Conservation (phyloP, 441 rosid species). For the Gossypium gossypioides region DNA sequence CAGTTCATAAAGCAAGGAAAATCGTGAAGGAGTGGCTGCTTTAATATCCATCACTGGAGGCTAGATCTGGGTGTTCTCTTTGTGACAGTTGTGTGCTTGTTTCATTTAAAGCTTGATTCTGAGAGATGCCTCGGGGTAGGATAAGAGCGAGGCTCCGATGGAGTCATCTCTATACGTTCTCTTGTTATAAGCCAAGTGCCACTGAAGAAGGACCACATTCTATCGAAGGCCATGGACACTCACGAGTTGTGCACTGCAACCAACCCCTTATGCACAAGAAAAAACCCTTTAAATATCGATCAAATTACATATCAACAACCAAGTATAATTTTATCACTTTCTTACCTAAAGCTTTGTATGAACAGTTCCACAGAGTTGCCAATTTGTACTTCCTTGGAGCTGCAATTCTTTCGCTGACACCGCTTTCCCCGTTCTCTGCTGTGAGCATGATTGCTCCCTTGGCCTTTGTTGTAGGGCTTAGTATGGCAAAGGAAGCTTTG, state of each 20-base stretch:
- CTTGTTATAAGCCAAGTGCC: slow-evolving; percentile 55
- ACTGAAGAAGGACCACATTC: slow-evolving; percentile 49
- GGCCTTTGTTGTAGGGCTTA: slow-evolving; percentile 84
- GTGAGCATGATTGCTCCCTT: slow-evolving; percentile 91
- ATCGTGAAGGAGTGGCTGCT: slow-evolving; percentile 16
- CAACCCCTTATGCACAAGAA: slow-evolving; percentile 65
- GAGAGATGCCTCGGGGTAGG: slow-evolving; percentile 56
- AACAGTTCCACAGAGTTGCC: slow-evolving; percentile 91
- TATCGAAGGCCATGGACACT: slow-evolving; percentile 56
- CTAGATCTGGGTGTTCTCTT: slow-evolving; percentile 18
- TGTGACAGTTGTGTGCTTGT: slow-evolving; percentile 17
- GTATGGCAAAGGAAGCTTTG: slow-evolving; percentile 88
- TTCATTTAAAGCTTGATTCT: slow-evolving; percentile 11
- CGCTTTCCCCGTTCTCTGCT: slow-evolving; percentile 72
- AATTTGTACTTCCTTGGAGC: slow-evolving; percentile 89
- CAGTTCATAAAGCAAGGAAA: slow-evolving; percentile 23
- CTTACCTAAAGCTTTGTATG: slow-evolving; percentile 81
- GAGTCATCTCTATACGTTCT: slow-evolving; percentile 72
- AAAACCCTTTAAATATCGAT: slow-evolving; percentile 64
- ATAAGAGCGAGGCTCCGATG: slow-evolving; percentile 62
- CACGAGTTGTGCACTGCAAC: slow-evolving; percentile 70
- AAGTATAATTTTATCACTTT: slow-evolving; percentile 68
- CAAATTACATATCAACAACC: slow-evolving; percentile 80
- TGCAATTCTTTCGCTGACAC: slow-evolving; percentile 71
- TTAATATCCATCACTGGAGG: slow-evolving; percentile 17